Evolutionary conservation across 2,329 filamentous ascomycete species (phyloP).

Genomic region (Cercospora sp.): DNA sequence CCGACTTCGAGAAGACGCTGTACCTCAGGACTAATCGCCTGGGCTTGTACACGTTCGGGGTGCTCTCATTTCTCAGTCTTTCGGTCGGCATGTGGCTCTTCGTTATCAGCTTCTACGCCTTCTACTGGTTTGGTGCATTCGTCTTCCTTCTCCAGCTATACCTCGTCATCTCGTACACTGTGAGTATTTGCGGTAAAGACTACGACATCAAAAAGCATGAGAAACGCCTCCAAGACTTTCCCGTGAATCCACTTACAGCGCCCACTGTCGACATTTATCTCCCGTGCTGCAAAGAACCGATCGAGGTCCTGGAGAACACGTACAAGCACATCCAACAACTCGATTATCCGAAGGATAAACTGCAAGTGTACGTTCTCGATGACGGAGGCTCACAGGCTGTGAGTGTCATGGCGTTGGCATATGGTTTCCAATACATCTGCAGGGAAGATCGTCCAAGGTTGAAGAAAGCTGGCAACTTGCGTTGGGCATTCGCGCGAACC

Average conservation of each 20-base stretch:
- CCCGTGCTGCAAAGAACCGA: slow-evolving; percentile 46
- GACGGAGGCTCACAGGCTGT: slow-evolving; percentile 42
- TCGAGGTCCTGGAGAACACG: slow-evolving; percentile 45
- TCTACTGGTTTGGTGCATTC: slow-evolving; percentile 41
- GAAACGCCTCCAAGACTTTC: slow-evolving; percentile 36
- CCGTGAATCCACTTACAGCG: slow-evolving; percentile 39
- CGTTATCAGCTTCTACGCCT: slow-evolving; percentile 38
- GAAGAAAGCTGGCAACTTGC: slow-evolving; percentile 48
- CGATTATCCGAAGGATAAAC: slow-evolving; percentile 41
- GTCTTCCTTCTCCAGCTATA: slow-evolving; percentile 45
- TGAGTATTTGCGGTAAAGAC: slow-evolving; percentile 44
- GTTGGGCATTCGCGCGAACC: slow-evolving; percentile 45
- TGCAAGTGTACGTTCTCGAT: slow-evolving; percentile 46
- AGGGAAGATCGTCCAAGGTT: slow-evolving; percentile 46
- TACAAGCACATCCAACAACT: slow-evolving; percentile 41
- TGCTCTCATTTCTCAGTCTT: slow-evolving; percentile 45
- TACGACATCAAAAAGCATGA: slow-evolving; percentile 43
- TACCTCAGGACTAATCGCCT: slow-evolving; percentile 46
- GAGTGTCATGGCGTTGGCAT: slow-evolving; percentile 36
- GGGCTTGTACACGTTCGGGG: slow-evolving; percentile 44
- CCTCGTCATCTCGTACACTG: slow-evolving; percentile 45
- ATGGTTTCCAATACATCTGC: slow-evolving; percentile 45
- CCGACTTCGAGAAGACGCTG: slow-evolving; percentile 44
- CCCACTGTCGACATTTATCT: slow-evolving; percentile 47
- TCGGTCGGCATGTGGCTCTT: slow-evolving; percentile 49